Base-by-base conservation (phyloP, 2,329 filamentous ascomycete genomes). In the Fusarium nanum region DNA sequence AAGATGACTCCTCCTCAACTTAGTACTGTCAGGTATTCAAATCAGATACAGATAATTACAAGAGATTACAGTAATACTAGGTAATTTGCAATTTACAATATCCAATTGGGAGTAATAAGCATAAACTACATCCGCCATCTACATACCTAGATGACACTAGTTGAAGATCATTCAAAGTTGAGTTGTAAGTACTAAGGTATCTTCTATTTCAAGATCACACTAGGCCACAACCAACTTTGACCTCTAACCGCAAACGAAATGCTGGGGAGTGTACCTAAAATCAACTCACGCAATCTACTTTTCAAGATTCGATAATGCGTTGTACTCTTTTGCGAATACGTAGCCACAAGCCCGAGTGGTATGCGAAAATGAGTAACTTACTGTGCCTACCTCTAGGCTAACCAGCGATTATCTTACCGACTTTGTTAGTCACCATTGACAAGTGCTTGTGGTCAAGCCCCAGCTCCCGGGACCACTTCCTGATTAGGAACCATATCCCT, bases 341-440 rank as follows among this genome's bases (percentile, higher is more conserved):
- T 41, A 37, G 42, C 37, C 40, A 55, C 16, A 28, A 23, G 12
- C 23, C 18, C 32, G 23, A 27, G n/a, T 34, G 25, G 34, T 48
- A 49, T 66, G 48, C 48, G 55, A 66, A 66, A 65, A 49, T 45
- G 18, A 18, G 32, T 37, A 28, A 42, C 40, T 40, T 37, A 25
- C 20, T 27, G 48, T 27, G n/a, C 18, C 18, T 27, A 40, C 18
- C 10, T 37, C 18, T n/a, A 37, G 34, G 34, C 16, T 37, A 12
- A 37, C 18, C 18, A 37, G 10, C 32, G 42, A 49, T 47, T 56
- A 42, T 28, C 52, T 60, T 60, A 60, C 57, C 57, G 57, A 60
- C 57, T 60, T 56, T 60, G 42, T 60, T 60, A 60, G 57, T 60
- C 41, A 60, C n/a, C 40, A 37, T 54, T 54, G 47, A 66, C 63